Percentiles rank a stretch among this genome's conserved stretches.
Conservation (phyloP, 2,329 filamentous ascomycete species). For the Epichloe typhina region DNA sequence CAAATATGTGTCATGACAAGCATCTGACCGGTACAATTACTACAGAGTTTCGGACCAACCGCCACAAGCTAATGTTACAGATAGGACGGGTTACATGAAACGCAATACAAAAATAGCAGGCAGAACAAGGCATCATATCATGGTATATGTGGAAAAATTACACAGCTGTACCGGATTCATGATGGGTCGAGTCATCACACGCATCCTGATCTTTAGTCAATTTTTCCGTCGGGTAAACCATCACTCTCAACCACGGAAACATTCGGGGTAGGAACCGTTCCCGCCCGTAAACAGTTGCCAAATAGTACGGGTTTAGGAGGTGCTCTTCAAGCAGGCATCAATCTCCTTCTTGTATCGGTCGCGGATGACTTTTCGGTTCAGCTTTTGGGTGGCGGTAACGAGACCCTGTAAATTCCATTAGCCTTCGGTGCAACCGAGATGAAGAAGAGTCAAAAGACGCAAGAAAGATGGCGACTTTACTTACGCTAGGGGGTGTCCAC, state of each 20-base stretch:
- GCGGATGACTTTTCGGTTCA: constrained; percentile 40
- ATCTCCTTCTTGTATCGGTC: constrained; percentile 40
- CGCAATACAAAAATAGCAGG: not conserved
- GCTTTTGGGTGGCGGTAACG: constrained; percentile 49
- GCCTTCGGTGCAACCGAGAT: not conserved
- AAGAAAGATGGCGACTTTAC: constrained; percentile 20
- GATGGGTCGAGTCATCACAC: not conserved
- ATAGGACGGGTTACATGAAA: not conserved
- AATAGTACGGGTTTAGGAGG: not conserved
- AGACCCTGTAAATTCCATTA: constrained; percentile 30
- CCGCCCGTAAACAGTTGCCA: not conserved
- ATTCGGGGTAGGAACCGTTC: not conserved
- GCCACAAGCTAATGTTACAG: constrained; percentile 1
- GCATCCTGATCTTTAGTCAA: not conserved
- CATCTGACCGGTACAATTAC: not conserved
- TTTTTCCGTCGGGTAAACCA: not conserved
- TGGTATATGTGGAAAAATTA: not conserved
- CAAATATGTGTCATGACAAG: not conserved
- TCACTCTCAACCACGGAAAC: not conserved
- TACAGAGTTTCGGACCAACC: constrained; percentile 2
- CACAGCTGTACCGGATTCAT: not conserved
- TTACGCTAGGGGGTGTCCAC: constrained; percentile 72
- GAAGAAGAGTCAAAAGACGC: not conserved
- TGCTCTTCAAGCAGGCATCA: constrained; percentile 23
- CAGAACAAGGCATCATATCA: not conserved